A percentile compares a stretch with the other conserved stretches of the same genome.
Evolutionary conservation across 441 rosid genomes (phyloP).

Genomic region (Melastoma candidum): DNA sequence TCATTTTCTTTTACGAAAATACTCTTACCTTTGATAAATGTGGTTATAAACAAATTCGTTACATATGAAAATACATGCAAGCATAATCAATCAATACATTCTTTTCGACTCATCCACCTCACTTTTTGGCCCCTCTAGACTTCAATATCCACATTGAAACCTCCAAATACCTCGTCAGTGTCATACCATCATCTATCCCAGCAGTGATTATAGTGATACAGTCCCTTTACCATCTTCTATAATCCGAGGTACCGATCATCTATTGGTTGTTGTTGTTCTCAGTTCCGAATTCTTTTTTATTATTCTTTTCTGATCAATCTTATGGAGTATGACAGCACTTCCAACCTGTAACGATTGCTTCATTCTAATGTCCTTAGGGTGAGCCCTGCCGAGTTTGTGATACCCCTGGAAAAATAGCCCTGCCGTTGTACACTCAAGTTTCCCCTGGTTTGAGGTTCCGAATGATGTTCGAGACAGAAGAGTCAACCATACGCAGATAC

Average conservation of each 20-base stretch:
- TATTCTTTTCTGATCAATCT: neutral
- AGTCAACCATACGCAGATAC: conserved; percentile 83
- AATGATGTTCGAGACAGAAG: conserved; percentile 97
- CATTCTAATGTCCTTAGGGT: conserved; percentile 41
- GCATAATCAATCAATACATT: no score
- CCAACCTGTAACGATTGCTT: neutral
- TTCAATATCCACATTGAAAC: no score
- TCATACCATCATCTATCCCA: no score
- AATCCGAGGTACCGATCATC: conserved; percentile 48
- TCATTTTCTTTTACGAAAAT: no score
- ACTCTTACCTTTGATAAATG: no score
- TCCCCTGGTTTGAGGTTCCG: conserved; percentile 90
- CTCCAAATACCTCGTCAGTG: no score
- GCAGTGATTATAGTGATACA: conserved; percentile 8
- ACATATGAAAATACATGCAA: no score
- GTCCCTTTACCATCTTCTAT: conserved; percentile 56
- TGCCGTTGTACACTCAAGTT: conserved; percentile 76
- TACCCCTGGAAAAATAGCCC: conserved; percentile 86
- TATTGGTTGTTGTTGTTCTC: no score
- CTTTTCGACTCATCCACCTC: no score
- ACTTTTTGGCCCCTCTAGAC: no score
- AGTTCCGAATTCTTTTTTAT: neutral
- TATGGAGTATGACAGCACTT: neutral
- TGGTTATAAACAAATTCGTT: no score
- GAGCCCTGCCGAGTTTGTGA: conserved; percentile 90